Percentiles rank a stretch among this genome's conserved stretches.
Conservation (phyloP, 2,329 filamentous ascomycete genomes). For the Seiridium cupressi region DNA sequence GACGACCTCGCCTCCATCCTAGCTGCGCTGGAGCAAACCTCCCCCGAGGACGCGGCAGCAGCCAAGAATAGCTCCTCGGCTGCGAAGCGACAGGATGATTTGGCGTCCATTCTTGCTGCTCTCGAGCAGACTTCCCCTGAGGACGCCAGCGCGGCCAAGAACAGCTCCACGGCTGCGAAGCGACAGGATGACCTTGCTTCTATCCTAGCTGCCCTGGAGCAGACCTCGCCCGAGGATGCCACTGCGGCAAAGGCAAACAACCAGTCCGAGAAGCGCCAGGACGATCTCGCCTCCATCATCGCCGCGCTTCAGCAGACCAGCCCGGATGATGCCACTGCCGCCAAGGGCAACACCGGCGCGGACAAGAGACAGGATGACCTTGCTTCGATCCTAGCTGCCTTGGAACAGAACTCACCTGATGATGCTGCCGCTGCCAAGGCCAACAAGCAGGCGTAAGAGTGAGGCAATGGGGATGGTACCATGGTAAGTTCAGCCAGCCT, state of each 20-base stretch:
- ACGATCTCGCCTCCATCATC: constrained; percentile 3
- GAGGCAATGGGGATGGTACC: too few species aligned
- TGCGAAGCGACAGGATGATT: not conserved
- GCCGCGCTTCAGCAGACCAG: not conserved
- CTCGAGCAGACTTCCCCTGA: not conserved
- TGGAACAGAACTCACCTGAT: not conserved
- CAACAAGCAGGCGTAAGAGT: too few species aligned
- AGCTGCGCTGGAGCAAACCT: not conserved
- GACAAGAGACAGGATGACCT: constrained; percentile 3
- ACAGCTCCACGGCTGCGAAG: not conserved
- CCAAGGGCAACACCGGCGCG: not conserved
- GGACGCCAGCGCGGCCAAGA: constrained; percentile 1
- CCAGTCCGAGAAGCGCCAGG: not conserved
- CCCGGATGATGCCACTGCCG: constrained; percentile 2
- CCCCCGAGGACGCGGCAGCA: not conserved
- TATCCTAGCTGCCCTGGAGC: constrained; percentile 1
- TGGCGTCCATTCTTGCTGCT: not conserved
- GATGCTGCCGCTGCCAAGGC: constrained; percentile 1
- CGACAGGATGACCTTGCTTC: constrained; percentile 1
- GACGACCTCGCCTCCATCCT: not conserved
- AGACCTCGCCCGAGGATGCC: not conserved
- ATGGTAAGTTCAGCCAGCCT: too few species aligned
- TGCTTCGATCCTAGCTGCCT: not conserved
- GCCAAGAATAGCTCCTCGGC: not conserved
- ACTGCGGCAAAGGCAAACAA: not conserved